Evolutionary conservation across 805 yeast species (phyloP).

Genomic region (Starmerella davenportii): DNA sequence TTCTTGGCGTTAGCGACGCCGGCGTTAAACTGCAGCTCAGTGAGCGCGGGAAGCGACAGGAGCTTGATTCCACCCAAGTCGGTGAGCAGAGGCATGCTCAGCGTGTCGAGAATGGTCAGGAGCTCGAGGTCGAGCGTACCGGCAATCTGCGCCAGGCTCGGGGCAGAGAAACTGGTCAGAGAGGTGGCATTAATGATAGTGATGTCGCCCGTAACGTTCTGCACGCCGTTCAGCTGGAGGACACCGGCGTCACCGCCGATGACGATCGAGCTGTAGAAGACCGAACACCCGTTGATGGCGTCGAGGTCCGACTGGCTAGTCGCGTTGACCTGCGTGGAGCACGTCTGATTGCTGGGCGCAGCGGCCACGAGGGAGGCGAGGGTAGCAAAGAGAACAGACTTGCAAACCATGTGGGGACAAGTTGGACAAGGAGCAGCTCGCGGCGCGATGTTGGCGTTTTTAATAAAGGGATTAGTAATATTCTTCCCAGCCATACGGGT

Average conservation of each 20-base stretch:
- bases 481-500: not conserved
- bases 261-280: slow-evolving; percentile 62
- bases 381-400: slow-evolving; percentile 2
- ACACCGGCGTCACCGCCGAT: slow-evolving; percentile 45
- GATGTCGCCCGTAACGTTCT: slow-evolving; percentile 64
- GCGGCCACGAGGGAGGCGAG: slow-evolving; percentile 5
- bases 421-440: no score
- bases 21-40: slow-evolving; percentile 43
- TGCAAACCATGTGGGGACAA: not conserved
- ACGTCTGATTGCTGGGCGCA: slow-evolving; percentile 1
- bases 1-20: slow-evolving; percentile 60
- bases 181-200: slow-evolving; percentile 44
- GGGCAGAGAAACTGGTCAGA: slow-evolving; percentile 56
- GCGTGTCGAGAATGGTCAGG: slow-evolving; percentile 46
- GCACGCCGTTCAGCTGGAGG: slow-evolving; percentile 43
- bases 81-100: slow-evolving; percentile 61
- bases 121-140: slow-evolving; percentile 45
- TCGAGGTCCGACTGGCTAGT: slow-evolving; percentile 69
- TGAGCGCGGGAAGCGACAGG: slow-evolving; percentile 74
- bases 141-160: slow-evolving; percentile 53
- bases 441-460: not conserved
- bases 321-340: slow-evolving; percentile 41
- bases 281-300: slow-evolving; percentile 49
- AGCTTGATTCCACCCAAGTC: slow-evolving; percentile 67
- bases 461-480: not conserved